Evolutionary conservation across 495 filamentous ascomycete species (phyloP), one percentile per base, ranked within the genome.

Genomic region (Coniosporium apollinis): DNA sequence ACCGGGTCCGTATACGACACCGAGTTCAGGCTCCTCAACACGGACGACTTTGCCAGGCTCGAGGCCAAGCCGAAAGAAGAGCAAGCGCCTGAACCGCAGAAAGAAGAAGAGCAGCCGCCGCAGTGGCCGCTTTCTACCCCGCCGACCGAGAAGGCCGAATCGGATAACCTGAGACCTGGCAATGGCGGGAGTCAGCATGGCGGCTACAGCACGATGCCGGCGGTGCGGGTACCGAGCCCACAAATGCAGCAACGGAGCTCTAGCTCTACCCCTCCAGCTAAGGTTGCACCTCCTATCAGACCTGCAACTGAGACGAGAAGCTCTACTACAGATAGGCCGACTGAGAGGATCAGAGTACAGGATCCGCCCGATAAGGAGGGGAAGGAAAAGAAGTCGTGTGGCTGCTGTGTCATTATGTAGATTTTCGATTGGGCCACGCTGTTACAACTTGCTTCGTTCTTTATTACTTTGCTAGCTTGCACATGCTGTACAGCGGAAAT

Each of bases 1-100:
- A 76, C 75, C 40, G 82, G 79, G 4, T 79, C 66, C 30, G 67
- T 75, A 20, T 91, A 87, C 53, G 86, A 92, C 52, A 74, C 70
- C 42, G 71, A 89, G 46, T 82, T 92, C 59, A 72, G 73, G 18
- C 76, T 83, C 19, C 61, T 93, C 21, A 80, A 79, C 28, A 39
- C 54, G 9, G 45, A 48, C 7, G 47, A 57, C 11, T 44, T 56
- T 8, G n/a, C 22, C n/a, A 25, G 19, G 30, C 36, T 36, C 25
- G 40, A 37, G 33, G 4, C 45, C 51, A 16, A 47, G 39, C 37
- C 39, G 45, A 8, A 36, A 39, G 14, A 57, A 51, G 22, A 22
- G 37, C n/a, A 37, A 30, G 9, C 25, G 26, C 11, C 33, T 35
- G 22, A 33, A 17, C 5, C 30, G 21, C 1, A 4, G 15, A 11